These are phyloP conservation scores for Chiua sp. DNA, from an alignment of 1,284 basidiomycete genomes.

Conservation along the genomic window DNA sequence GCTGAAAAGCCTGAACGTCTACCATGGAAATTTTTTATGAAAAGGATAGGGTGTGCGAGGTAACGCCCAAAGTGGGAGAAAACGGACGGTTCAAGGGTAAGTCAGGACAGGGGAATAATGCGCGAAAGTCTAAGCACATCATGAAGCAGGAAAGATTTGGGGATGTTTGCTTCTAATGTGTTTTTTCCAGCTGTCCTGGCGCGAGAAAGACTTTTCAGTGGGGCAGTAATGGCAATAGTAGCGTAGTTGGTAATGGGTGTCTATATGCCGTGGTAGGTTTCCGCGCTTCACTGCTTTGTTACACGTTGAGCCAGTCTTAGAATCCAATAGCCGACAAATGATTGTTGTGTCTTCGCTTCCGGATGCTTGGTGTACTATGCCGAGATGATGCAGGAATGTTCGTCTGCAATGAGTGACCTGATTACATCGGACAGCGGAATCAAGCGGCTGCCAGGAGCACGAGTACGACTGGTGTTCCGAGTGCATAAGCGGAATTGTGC, in stretches of 20 bases:
- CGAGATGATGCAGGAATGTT: conserved; percentile 25
- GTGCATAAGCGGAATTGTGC: not conserved
- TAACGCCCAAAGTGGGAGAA: too few species aligned
- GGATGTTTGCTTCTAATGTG: conserved; percentile 19
- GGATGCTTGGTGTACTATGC: conserved; percentile 9
- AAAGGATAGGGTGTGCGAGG: too few species aligned
- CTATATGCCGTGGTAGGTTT: conserved; percentile 21
- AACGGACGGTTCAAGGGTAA: not conserved
- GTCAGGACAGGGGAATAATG: too few species aligned
- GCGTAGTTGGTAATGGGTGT: conserved; percentile 25
- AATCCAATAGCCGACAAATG: conserved; percentile 17
- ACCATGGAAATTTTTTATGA: too few species aligned
- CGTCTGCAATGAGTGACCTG: conserved; percentile 1
- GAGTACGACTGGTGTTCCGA: not conserved
- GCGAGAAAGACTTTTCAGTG: conserved; percentile 23
- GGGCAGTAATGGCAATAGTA: conserved; percentile 18
- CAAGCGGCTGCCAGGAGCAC: conserved; percentile 17
- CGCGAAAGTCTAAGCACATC: conserved; percentile 1
- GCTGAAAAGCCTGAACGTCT: not conserved
- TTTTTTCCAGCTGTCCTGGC: conserved; percentile 19
- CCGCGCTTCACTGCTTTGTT: conserved; percentile 7
- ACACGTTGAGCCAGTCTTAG: conserved; percentile 15
- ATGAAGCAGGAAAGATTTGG: not conserved
- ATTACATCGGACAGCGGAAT: conserved; percentile 2
- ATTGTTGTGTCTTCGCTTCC: conserved; percentile 5